phyloP scores from a whole-genome alignment of 208 protist genomes.

The Acanthamoeba castellanii region DNA sequence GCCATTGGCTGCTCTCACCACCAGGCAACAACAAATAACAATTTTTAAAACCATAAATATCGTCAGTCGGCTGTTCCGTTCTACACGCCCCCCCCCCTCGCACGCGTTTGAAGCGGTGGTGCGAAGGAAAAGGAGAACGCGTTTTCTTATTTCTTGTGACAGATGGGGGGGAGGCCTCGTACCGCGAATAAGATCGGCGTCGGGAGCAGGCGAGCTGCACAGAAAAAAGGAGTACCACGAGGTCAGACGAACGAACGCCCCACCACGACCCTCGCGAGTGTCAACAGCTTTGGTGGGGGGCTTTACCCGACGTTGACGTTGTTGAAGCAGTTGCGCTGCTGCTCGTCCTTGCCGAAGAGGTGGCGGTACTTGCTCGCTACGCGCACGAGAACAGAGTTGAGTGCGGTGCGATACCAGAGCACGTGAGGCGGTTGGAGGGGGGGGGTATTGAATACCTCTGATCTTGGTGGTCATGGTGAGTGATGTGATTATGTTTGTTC shows the following conservation, averaged over 20 bases:
- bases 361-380: conserved; percentile 52
- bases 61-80: too few relatives aligned
- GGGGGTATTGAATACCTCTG: background rate
- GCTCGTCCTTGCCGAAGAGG: conserved; percentile 23
- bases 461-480: background rate
- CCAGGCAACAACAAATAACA: too few relatives aligned
- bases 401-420: background rate
- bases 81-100: too few relatives aligned
- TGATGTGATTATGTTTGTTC: background rate
- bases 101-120: too few relatives aligned
- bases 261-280: background rate
- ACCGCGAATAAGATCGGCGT: conserved; percentile 19
- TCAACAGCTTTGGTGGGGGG: too few relatives aligned
- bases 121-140: too few relatives aligned
- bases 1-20: background rate
- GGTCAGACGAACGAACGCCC: too few relatives aligned
- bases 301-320: conserved; percentile 10
- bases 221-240: background rate
- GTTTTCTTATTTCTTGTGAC: too few relatives aligned
- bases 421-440: background rate
- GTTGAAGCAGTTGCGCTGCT: conserved; percentile 39
- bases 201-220: background rate
- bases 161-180: background rate
- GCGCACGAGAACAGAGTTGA: background rate
- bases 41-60: too few relatives aligned